Evolutionary conservation across 2,329 filamentous ascomycete species (phyloP), one percentile per base, ranked within the genome.

Genomic region (Diplodia corticola): DNA sequence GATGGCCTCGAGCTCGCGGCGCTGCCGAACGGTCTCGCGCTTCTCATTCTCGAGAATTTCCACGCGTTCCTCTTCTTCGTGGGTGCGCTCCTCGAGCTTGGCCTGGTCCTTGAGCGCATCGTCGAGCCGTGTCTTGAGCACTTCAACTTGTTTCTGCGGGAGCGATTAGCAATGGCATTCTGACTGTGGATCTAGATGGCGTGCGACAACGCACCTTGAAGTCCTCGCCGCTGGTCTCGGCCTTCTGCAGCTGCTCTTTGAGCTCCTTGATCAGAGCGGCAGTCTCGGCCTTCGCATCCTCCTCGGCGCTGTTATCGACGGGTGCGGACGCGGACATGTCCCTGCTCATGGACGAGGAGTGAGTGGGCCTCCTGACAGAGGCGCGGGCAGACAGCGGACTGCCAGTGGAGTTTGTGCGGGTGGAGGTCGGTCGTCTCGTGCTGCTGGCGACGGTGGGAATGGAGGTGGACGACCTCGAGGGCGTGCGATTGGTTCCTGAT

Each of bases 1-100:
- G 70, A 96, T 93, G 69, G 89, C 88, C 78, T 97, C 93, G 81
- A 97, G 89, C 77, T 99, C 95, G 69, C 94, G 88, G 74, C 92
- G 91, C 78, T 96, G 90, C 69, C 93, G 87, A 33, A 89, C 87
- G 65, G 89, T 85, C 71, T 98, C 93, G 72, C 91, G 88, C 80
- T 95, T 93, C 74, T 96, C 92, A 73, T 91, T 93, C 74, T 89
- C 88, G 64, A 98, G 83, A 7, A 86, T 82, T 78, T 97, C 93
- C 67, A 94, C 86, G 74, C 89, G 88, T 77, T 94, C 91, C 68
- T 95, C 93, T 73, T 88, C 89, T 78, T 97, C 93, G 76, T 97
- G 93, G 53, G 91, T 84, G 69, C 88, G 88, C 76, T 98, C 94
- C 77, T 99, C 95, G 40, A 97, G 81, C 79, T 91, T 92, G 63